These are phyloP conservation scores for Blastocladiella emersonii DNA, from an alignment of 371 early-diverging fungal species.

Conservation along the genomic window DNA sequence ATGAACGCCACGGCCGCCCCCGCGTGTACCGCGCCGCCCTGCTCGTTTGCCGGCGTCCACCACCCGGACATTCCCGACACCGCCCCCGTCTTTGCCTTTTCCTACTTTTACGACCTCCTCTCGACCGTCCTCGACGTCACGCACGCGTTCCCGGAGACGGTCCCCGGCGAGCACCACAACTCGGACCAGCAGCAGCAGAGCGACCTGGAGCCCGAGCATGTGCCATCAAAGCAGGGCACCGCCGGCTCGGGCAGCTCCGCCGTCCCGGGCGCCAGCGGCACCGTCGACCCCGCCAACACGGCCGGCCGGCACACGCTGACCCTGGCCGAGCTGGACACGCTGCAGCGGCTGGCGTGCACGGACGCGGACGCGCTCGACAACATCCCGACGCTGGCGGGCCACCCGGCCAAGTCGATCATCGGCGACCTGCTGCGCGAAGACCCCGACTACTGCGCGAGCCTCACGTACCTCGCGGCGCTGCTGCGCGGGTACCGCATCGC, in stretches of 20 bases:
- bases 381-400: not conserved
- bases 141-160: conserved; percentile 16
- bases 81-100: conserved; percentile 86
- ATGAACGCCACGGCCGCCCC: conserved; percentile 37
- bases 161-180: too few species aligned
- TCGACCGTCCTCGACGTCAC: conserved; percentile 6
- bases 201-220: too few species aligned
- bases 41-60: conserved; percentile 84
- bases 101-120: conserved; percentile 83
- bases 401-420: conserved; percentile 2
- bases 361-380: not conserved
- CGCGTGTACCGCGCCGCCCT: conserved; percentile 42
- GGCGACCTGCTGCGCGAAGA: conserved; percentile 14
- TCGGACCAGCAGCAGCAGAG: too few species aligned
- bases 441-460: conserved; percentile 69
- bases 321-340: not conserved
- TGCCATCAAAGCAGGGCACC: too few species aligned
- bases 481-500: conserved; percentile 73
- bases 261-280: not conserved
- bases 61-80: conserved; percentile 61
- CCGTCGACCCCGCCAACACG: too few species aligned
- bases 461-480: conserved; percentile 69
- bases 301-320: not conserved
- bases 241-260: conserved; percentile 9
- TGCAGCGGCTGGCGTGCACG: not conserved